Base-by-base conservation (phyloP, 306 rosid genomes). In the Quercus mongolica region DNA sequence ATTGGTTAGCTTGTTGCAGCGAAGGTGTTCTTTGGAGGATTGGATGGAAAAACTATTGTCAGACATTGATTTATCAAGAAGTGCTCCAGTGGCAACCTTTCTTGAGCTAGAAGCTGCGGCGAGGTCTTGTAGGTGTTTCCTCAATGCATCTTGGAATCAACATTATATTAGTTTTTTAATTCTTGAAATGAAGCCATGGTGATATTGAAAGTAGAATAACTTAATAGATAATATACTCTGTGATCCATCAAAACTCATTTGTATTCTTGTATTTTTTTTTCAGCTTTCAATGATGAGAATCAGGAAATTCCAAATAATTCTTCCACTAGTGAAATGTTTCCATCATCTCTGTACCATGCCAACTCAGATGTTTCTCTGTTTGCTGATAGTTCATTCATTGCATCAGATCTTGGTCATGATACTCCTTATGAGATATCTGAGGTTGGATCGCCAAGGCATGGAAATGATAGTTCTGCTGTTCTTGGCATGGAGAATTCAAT, bases 101-200 rank as follows among this genome's bases (percentile, higher is more conserved):
- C 96, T 95, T 65, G 99, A 95, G 91, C 95, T 95, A 52, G 99
- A 95, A 90, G 98, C 98, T 80, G 92, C 98, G 81, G 99, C 87
- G 80, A 89, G 99, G 82, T 88, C 92, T 44, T 87, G 99, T 95
- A 88, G 76, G 92, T 87, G 83, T 85, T 79, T 74, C 80, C 76
- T 82, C 73, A 67, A 65, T 51, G 64, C 78, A 78, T 72, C 56
- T 80, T 73, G 17, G 69, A 76, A 69, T 70, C 63, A 4, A 30
- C 31, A 17, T 38, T 76, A 30, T 35, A 8, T 71, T 58, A 59
- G 73, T 67, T 74, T 26, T 86, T 41, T 71, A 3, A 1, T 35
- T 26, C 55, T 71, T 78, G 33, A 35, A 80, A 28, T 52, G 17
- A 10, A 52, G 64, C 73, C 10, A 56, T 55, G n/a, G 20, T 75